phyloP scores from a whole-genome alignment of 164 flowering plant species.

The Aristolochia fimbriata region DNA sequence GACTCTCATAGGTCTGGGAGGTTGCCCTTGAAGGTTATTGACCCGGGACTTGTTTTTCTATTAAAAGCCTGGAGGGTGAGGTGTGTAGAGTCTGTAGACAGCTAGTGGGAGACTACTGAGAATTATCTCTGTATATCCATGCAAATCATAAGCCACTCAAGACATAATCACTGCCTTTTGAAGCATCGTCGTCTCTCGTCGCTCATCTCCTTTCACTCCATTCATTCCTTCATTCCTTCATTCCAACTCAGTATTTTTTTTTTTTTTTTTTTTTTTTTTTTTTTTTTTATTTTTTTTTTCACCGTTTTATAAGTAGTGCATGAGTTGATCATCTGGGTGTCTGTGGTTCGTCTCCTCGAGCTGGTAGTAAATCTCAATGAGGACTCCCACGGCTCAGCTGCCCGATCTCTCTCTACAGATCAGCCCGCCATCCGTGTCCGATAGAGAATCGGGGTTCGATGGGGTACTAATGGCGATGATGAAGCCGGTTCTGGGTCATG shows the following conservation, averaged over 20 bases:
- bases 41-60: conserved; percentile 17
- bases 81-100: conserved; percentile 1
- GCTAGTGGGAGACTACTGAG: neutral
- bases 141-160: conserved; percentile 89
- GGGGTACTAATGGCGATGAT: conserved; percentile 13
- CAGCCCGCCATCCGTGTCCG: conserved; percentile 46
- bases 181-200: conserved; percentile 1
- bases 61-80: conserved; percentile 11
- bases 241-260: conserved; percentile 1
- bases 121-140: conserved; percentile 14
- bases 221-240: conserved; percentile 4
- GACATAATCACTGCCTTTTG: conserved; percentile 38
- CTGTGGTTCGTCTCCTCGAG: conserved; percentile 12
- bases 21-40: too few relatives aligned
- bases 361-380: conserved; percentile 19
- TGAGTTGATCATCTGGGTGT: conserved; percentile 10
- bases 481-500: conserved; percentile 9
- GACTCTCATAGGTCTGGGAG: too few relatives aligned
- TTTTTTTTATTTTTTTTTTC: conserved; percentile 2
- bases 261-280: too few relatives aligned
- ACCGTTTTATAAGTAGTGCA: conserved; percentile 3
- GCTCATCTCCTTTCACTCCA: conserved; percentile 7
- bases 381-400: conserved; percentile 18
- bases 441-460: conserved; percentile 6
- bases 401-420: conserved; percentile 88